Conservation (phyloP, 192 early-diverging fungal genomes). For the Linderina pennispora region DNA sequence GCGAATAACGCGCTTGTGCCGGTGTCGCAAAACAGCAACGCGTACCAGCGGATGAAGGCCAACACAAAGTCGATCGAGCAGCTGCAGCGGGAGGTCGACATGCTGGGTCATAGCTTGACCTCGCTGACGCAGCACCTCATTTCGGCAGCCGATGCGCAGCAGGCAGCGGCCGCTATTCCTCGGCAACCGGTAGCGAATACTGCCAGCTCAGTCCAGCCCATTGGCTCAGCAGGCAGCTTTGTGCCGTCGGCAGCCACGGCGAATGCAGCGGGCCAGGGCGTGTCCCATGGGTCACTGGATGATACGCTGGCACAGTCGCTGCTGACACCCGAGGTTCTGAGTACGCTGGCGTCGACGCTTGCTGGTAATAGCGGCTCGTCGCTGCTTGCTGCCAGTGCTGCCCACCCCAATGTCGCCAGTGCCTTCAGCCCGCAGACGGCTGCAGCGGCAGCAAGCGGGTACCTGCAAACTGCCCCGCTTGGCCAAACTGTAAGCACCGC, state of each 20-base stretch:
- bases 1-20: conserved; percentile 6
- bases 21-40: conserved; percentile 2
- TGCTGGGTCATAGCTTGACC: conserved; percentile 12
- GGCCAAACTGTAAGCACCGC: too few species aligned
- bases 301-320: too few species aligned
- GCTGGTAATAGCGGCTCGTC: neutral
- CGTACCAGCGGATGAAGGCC: conserved; percentile 3
- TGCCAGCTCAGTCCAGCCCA: too few species aligned
- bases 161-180: neutral
- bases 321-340: neutral
- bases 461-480: neutral
- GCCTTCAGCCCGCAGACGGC: neutral
- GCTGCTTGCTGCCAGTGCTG: too few species aligned
- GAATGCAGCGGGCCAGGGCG: too few species aligned
- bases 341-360: neutral
- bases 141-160: neutral
- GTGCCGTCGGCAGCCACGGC: neutral
- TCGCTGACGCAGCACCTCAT: conserved; percentile 15
- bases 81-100: conserved; percentile 21
- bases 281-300: too few species aligned
- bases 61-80: conserved; percentile 29
- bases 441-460: neutral
- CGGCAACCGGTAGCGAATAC: neutral
- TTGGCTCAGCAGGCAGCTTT: neutral
- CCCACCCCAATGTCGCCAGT: too few species aligned